Evolutionary conservation across 805 yeast species (phyloP).

Genomic region (Candida hungchunana): DNA sequence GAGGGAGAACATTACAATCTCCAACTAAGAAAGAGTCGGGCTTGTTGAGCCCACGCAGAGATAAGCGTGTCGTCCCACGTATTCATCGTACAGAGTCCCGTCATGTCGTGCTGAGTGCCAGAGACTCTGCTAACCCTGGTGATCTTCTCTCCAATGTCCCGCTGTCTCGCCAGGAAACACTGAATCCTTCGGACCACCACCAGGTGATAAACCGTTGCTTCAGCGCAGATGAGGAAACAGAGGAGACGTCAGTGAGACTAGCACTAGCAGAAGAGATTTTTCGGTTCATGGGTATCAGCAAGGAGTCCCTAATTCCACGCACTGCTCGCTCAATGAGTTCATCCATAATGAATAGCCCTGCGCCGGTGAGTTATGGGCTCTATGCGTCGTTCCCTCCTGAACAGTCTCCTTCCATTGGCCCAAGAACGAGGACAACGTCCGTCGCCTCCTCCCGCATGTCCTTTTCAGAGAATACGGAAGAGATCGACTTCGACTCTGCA

Average conservation of each 20-base stretch:
- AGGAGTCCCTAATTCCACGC: conserved; percentile 29
- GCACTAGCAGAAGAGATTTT: conserved; percentile 73
- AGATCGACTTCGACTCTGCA: conserved; percentile 43
- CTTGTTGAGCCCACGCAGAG: conserved; percentile 16
- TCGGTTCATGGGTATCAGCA: conserved; percentile 58
- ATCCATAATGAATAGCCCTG: conserved; percentile 21
- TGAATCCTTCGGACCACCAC: neutral
- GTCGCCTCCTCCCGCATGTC: conserved; percentile 5
- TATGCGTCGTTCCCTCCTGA: conserved; percentile 11
- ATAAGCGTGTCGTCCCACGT: conserved; percentile 12
- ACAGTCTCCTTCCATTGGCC: neutral
- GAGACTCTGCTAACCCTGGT: conserved; percentile 70
- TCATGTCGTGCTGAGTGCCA: conserved; percentile 48
- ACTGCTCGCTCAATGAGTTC: conserved; percentile 16
- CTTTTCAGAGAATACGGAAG: conserved; percentile 16
- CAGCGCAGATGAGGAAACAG: conserved; percentile 51
- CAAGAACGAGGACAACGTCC: conserved; percentile 4
- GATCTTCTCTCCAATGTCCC: conserved; percentile 83
- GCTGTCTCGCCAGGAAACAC: conserved; percentile 39
- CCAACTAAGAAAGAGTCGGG: neutral
- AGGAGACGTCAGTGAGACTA: conserved; percentile 56
- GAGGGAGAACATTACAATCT: conserved; percentile 14
- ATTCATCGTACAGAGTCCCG: conserved; percentile 31
- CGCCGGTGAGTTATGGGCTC: conserved; percentile 11
- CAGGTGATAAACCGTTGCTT: conserved; percentile 10